Base-by-base conservation (phyloP, 2,329 filamentous ascomycete species). In the Shiraia sp. region DNA sequence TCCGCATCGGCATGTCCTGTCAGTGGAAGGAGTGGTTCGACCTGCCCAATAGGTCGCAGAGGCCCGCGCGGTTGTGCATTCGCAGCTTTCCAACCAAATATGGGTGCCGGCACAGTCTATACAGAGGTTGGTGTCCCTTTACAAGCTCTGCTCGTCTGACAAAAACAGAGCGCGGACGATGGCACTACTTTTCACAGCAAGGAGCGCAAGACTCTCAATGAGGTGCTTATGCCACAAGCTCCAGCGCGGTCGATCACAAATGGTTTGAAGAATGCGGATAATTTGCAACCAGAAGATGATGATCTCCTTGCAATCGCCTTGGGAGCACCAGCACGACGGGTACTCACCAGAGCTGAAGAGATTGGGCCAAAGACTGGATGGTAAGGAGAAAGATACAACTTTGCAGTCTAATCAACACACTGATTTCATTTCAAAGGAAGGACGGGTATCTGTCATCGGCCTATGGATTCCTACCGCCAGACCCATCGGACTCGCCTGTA, bases 371-470 rank as follows among this genome's bases (percentile, higher is more conserved):
- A 63, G 25, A 78, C 74, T 0, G 77, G 78, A 15, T 80, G 76
- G 76, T n/a, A n/a, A n/a, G n/a, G n/a, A n/a, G n/a, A n/a, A n/a
- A n/a, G n/a, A n/a, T n/a, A n/a, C n/a, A n/a, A n/a, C n/a, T n/a
- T n/a, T n/a, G n/a, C n/a, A n/a, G n/a, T n/a, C n/a, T n/a, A n/a
- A n/a, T n/a, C n/a, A n/a, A n/a, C n/a, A n/a, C n/a, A n/a, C n/a
- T n/a, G n/a, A n/a, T n/a, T n/a, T n/a, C n/a, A n/a, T n/a, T n/a
- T n/a, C n/a, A n/a, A n/a, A n/a, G n/a, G n/a, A 70, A 75, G 39
- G 78, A 80, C 44, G 76, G 76, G 4, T 79, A 76, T 51, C 71
- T 79, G 16, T 75, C 69, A 30, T 69, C 69, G n/a, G 74, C 75
- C 39, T 71, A 77, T 27, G 78, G 77, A 1, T 79, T 79, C 42